Evolutionary conservation across 1,139 yeast genomes (phyloP), one percentile per base, ranked within the genome.

Genomic region (Kazachstania sp.): DNA sequence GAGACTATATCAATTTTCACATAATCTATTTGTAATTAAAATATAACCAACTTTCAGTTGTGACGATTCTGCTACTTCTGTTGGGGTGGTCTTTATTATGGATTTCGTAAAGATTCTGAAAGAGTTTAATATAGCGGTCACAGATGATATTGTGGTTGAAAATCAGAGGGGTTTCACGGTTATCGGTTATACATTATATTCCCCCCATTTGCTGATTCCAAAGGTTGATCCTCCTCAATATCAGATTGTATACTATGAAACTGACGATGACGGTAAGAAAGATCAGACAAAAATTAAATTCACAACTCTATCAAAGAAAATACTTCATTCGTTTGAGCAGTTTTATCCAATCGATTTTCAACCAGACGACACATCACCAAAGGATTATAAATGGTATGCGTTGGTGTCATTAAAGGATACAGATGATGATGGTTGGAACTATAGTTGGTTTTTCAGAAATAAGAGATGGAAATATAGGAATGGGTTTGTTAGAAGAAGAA

Each of bases 351-450:
- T 57, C 36, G 51, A 49, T 20, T 41, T 44, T 35, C 41, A 30
- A 34, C 51, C 49, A 20, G 15, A 44, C 19, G 35, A 39, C 11
- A 36, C 44, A 8, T 39, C 28, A 73, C 52, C 72, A 66, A 84
- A 51, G 54, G 45, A 79, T 83, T 85, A 56, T 60, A 68, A 66
- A 42, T 83, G 88, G 90, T 77, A 78, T 53, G 78, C 81, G 3
- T 59, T 79, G 46, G 81, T 82, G 86, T 59, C 58, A 37, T 51
- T 49, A 39, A 49, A 51, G 15, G 77, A 67, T 48, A 76, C 77
- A 20, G 90, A 82, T 58, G 86, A 81, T 52, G 81, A 79, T 56
- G 90, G 90, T 2, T 83, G 88, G 88, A 64, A 73, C 18, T 83
- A 83, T 58, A 73, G 83, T 37, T 65, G 70, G 53, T 51, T 71